Evolutionary conservation across 1,284 basidiomycete species (phyloP), one percentile per base, ranked within the genome.

Genomic region (Anthracocystis panici-leucophaei): DNA sequence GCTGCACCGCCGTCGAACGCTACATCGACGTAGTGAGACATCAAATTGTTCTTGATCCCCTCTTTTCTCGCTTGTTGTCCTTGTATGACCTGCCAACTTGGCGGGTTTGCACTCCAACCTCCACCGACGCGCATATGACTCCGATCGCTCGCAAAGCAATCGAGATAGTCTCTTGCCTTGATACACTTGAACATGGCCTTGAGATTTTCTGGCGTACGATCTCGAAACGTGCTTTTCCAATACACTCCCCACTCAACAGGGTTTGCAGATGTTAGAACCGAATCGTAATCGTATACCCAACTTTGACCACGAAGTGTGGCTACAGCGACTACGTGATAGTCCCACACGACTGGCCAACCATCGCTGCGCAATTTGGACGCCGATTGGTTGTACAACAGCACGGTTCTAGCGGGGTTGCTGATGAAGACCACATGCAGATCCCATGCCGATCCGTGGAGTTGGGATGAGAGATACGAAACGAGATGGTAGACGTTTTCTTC

Each of bases 241-340:
- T 77, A 78, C n/a, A 20, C 42, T 1, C 44, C 3, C 40, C 65
- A 52, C 11, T 38, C 48, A 5, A 75, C 48, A 12, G 46, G 29
- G 5, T 21, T 33, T 0, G 35, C 20, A 3, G 42, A 0, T 23
- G 58, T 48, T 3, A 79, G 64, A 1, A 20, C 38, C 0, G 79
- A 76, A 38, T 81, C 79, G 1, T 23, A 27, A 33, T 81, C 79
- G 57, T 81, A 81, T 11, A 81, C 51, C 79, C 79, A 81, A n/a
- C 60, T 65, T 21, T 16, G 40, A 7, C 25, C 48, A 3, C 14
- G 0, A 4, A 59, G 41, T 1, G 69, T 77, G 6, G 64, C 74
- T 2, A 61, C 21, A 1, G 66, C 62, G 4, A 81, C 51, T 31
- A 81, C 79, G 45, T 81, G 79, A 27, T 82, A 82, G 46, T 82